phyloP scores from a whole-genome alignment of 805 yeast species.

The Candida qinlingensis region DNA sequence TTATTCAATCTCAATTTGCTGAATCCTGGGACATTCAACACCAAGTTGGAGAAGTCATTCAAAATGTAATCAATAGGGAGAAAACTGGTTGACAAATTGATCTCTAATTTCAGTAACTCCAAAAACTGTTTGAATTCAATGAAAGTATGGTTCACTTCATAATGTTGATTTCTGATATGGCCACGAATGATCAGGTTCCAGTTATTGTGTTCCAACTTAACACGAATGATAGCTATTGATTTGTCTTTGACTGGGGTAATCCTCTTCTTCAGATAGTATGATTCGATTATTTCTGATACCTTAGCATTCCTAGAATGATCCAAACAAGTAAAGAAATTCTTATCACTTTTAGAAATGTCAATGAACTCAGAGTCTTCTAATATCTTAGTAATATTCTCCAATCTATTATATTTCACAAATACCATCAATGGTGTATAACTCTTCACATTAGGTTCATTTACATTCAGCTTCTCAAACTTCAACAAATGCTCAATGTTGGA shows the following conservation, averaged over 20 bases:
- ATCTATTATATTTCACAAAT: conserved; percentile 62
- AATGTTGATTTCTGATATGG: conserved; percentile 5
- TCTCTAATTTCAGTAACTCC: conserved; percentile 31
- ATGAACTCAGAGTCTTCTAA: conserved; percentile 42
- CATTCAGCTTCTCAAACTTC: conserved; percentile 32
- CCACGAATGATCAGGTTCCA: conserved; percentile 28
- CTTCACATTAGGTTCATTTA: conserved; percentile 57
- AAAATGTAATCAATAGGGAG: conserved; percentile 25
- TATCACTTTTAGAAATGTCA: conserved; percentile 32
- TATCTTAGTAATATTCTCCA: conserved; percentile 50
- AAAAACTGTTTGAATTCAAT: conserved; percentile 30
- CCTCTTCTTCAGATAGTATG: conserved; percentile 16
- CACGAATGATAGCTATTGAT: conserved; percentile 31
- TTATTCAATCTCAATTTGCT: conserved; percentile 45
- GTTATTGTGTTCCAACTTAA: conserved; percentile 26
- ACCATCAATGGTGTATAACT: conserved; percentile 67
- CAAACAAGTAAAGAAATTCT: conserved; percentile 30
- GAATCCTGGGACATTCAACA: conserved; percentile 22
- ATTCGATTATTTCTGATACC: conserved; percentile 33
- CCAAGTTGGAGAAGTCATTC: conserved; percentile 14
- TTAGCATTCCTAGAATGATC: conserved; percentile 39
- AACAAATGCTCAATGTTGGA: conserved; percentile 41
- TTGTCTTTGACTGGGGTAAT: conserved; percentile 20
- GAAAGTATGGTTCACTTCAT: conserved; percentile 24
- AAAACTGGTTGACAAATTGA: conserved; percentile 27